Base-by-base conservation (phyloP, 495 filamentous ascomycete genomes). In the Podospora pseudopauciseta region DNA sequence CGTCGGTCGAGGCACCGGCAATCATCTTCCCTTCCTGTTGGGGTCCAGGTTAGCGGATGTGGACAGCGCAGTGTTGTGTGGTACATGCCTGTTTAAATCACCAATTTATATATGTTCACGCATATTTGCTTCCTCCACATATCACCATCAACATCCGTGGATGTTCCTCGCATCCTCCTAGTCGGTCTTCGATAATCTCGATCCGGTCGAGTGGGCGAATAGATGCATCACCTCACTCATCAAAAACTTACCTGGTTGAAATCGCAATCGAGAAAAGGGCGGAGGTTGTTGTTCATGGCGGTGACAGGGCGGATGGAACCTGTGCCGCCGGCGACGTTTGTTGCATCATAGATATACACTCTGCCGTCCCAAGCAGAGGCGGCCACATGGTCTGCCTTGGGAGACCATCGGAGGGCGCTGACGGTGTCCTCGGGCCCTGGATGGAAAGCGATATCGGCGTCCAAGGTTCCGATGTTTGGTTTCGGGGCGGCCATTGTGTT, bases 351-450 rank as follows among this genome's bases (percentile, higher is more conserved):
- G 73, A 97, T 94, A 72, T 91, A 89, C 70, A 96, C 91, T 72
- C 92, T 93, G 78, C 94, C 96, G 75, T 97, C 94, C 94, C 94
- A 97, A 56, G 90, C 94, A 63, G 92, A 84, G 54, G 95, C 90
- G 32, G 94, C 93, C 18, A 97, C 81, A 79, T 92, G 87, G 64
- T 97, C 89, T 67, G 83, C 84, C 65, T 84, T 81, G 0, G 92
- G 88, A n/a, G 91, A 94, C 79, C 95, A 97, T 49, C 84, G 81
- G 68, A 97, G 78, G 72, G 94, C 90, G 27, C 92, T 93, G 73
- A 97, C 88, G 74, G 92, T 90, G 80, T 97, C 94, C 61, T 91
- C 87, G 16, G 94, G 93, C 19, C 88, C 90, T 39, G 85, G 81
- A 64, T 82, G 86, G 27, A 97, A 77, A 7, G 86, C 79, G 57